A percentile compares a stretch with the other conserved stretches of the same genome.
Evolutionary conservation across 106 monocot species (phyloP).

Genomic region (Hemerocallis citrina): DNA sequence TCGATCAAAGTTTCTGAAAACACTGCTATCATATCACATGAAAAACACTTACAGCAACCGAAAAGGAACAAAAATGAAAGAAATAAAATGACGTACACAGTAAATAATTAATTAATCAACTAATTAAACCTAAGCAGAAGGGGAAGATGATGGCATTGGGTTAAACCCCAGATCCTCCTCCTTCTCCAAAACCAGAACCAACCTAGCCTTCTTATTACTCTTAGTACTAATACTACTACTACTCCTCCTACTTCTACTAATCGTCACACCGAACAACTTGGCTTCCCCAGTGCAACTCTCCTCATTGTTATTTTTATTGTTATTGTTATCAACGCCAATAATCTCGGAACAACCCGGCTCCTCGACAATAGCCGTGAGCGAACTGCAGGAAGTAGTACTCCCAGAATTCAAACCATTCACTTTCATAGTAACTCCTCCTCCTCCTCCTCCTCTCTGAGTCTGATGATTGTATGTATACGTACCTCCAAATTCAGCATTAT

Average conservation of each 20-base stretch:
- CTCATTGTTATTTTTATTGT: not conserved
- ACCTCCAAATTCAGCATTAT: not conserved
- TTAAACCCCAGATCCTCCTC: slow-evolving; percentile 25
- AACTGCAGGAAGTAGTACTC: slow-evolving; percentile 89
- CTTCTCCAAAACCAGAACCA: not conserved
- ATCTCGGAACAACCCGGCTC: slow-evolving; percentile 23
- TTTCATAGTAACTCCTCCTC: not conserved
- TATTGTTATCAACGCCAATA: slow-evolving; percentile 1
- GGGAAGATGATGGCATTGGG: slow-evolving; percentile 16
- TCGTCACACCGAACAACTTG: slow-evolving; percentile 54
- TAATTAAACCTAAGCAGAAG: slow-evolving; percentile 6
- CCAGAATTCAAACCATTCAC: slow-evolving; percentile 25
- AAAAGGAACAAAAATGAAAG: no score
- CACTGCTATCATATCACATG: no score
- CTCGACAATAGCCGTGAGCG: slow-evolving; percentile 90
- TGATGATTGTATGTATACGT: not conserved
- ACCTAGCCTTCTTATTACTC: slow-evolving; percentile 17
- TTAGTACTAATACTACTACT: slow-evolving; percentile 10
- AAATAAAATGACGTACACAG: no score
- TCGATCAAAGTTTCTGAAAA: no score
- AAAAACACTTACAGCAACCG: no score
- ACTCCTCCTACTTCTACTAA: not conserved
- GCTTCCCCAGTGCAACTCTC: slow-evolving; percentile 25
- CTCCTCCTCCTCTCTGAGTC: not conserved
- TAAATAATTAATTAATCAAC: no score